Conservation (phyloP, 225 moss, liverwort and hornwort species). For the Bryoerythrophyllum caledonicum region DNA sequence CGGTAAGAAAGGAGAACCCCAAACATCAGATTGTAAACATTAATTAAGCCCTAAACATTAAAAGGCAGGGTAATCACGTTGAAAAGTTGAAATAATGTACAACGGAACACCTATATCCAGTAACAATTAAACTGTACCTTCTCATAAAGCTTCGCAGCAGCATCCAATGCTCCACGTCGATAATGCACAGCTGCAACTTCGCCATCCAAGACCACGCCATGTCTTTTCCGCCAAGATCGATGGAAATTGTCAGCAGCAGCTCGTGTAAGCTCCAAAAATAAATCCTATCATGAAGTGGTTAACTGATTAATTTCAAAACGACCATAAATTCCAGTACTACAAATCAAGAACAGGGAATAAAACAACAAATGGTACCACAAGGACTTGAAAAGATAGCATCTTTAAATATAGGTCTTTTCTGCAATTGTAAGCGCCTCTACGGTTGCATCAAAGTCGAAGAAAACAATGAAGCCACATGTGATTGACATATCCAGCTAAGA, state of each 20-base stretch:
- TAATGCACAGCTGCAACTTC: conserved; percentile 95
- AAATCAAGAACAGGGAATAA: conserved; percentile 8
- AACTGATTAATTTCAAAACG: conserved; percentile 19
- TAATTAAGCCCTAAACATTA: conserved; percentile 22
- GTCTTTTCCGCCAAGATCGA: conserved; percentile 97
- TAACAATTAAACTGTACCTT: conserved; percentile 37
- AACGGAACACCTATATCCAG: neutral
- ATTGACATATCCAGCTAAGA: neutral
- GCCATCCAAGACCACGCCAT: conserved; percentile 94
- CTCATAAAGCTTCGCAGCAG: conserved; percentile 67
- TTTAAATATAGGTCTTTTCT: conserved; percentile 6
- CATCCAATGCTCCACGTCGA: conserved; percentile 69
- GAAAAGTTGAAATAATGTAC: neutral
- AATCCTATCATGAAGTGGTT: conserved; percentile 53
- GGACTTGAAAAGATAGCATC: conserved; percentile 2
- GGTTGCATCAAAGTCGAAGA: conserved; percentile 1
- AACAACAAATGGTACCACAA: conserved; percentile 6
- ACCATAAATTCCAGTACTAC: conserved; percentile 10
- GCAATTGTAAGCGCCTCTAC: conserved; percentile 5
- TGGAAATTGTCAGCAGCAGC: conserved; percentile 97
- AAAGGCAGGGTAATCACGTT: conserved; percentile 10
- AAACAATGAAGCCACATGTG: conserved; percentile 16
- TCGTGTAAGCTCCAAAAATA: conserved; percentile 93
- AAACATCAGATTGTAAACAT: conserved; percentile 9
- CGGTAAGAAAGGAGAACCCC: conserved; percentile 12